phyloP scores from a whole-genome alignment of 2,329 filamentous ascomycete genomes.

The Pseudopithomyces maydicus region DNA sequence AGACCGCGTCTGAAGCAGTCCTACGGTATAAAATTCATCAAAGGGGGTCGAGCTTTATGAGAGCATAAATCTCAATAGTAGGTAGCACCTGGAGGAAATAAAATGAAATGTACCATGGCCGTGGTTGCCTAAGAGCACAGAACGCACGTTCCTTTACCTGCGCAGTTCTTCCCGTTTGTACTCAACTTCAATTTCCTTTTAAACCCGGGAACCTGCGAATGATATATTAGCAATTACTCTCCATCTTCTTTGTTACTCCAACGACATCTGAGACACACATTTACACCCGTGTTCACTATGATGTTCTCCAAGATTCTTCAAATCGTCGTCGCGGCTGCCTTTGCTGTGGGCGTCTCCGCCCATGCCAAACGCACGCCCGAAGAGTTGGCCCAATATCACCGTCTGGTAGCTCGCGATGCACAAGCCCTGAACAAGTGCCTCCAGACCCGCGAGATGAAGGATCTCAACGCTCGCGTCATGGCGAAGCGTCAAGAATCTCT shows the following conservation, averaged over 20 bases:
- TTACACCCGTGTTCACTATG: neutral
- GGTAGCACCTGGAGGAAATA: too few relatives aligned
- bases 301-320: neutral
- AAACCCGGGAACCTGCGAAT: too few relatives aligned
- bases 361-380: slow-evolving; percentile 9
- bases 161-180: too few relatives aligned
- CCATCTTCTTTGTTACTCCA: neutral
- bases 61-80: too few relatives aligned
- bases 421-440: slow-evolving; percentile 15
- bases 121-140: too few relatives aligned
- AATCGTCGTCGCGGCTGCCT: slow-evolving; percentile 2
- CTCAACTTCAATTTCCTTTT: too few relatives aligned
- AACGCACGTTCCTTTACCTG: too few relatives aligned
- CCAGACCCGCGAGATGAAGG: slow-evolving; percentile 10
- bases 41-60: too few relatives aligned
- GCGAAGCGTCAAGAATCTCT: slow-evolving; percentile 11
- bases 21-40: too few relatives aligned
- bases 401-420: slow-evolving; percentile 1
- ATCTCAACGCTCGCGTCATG: slow-evolving; percentile 11
- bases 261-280: neutral
- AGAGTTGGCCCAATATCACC: slow-evolving; percentile 15
- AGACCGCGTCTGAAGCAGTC: too few relatives aligned
- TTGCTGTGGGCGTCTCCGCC: neutral
- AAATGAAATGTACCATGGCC: too few relatives aligned
- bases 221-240: too few relatives aligned